Conservation (phyloP, 768 basidiomycete species). For the Leccinum incarnatum region DNA sequence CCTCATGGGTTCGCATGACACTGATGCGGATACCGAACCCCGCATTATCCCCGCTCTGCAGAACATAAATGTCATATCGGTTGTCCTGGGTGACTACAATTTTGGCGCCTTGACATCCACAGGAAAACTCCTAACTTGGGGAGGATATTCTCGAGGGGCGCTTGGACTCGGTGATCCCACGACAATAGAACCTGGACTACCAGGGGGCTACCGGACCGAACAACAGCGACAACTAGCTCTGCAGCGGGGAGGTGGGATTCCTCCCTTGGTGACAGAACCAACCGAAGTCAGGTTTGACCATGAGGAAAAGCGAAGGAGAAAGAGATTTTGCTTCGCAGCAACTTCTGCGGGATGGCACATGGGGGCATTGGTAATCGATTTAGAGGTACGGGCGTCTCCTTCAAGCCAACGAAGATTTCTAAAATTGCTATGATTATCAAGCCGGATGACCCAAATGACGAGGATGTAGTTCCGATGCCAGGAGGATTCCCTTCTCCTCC, state of each 20-base stretch:
- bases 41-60: constrained; percentile 72
- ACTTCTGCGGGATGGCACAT: constrained; percentile 91
- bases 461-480: constrained; percentile 29
- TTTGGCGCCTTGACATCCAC: constrained; percentile 75
- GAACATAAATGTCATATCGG: constrained; percentile 74
- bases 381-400: constrained; percentile 50
- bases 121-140: constrained; percentile 83
- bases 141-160: constrained; percentile 71
- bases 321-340: constrained; percentile 75
- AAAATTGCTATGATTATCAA: constrained; percentile 13
- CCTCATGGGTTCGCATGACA: constrained; percentile 62
- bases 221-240: constrained; percentile 33
- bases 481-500: constrained; percentile 31
- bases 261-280: constrained; percentile 54
- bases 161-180: constrained; percentile 82
- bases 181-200: constrained; percentile 46
- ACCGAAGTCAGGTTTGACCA: constrained; percentile 73
- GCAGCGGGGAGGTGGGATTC: constrained; percentile 11
- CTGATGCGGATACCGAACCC: constrained; percentile 45
- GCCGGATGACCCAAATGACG: constrained; percentile 36
- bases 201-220: constrained; percentile 56
- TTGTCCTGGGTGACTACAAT: constrained; percentile 93
- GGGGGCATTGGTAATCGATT: constrained; percentile 83
- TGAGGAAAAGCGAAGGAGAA: constrained; percentile 43
- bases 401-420: not conserved